Evolutionary conservation across 2,329 filamentous ascomycete species (phyloP).

Genomic region (Talaromyces sp.): DNA sequence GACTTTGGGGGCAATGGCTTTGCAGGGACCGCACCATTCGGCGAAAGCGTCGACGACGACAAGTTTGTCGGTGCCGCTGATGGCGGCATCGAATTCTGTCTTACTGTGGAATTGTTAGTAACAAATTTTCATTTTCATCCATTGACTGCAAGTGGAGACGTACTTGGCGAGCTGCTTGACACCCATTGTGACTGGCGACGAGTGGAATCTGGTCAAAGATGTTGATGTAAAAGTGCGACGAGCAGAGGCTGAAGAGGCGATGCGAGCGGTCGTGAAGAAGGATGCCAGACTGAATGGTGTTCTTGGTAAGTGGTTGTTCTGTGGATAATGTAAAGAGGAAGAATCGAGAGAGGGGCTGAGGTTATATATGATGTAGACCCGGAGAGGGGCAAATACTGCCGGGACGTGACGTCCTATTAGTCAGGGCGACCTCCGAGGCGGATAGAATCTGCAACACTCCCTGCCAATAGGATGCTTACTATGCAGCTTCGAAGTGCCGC

Average conservation of each 20-base stretch:
- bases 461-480: neutral
- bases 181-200: constrained; percentile 45
- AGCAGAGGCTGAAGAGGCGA: neutral
- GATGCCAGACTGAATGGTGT: constrained; percentile 3
- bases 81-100: constrained; percentile 55
- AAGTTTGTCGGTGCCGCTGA: constrained; percentile 48
- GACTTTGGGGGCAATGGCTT: constrained; percentile 76
- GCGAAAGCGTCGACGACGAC: constrained; percentile 84
- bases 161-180: constrained; percentile 45
- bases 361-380: neutral
- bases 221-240: constrained; percentile 29
- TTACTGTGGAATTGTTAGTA: constrained; percentile 45
- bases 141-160: constrained; percentile 25
- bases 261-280: neutral
- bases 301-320: neutral
- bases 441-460: neutral
- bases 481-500: neutral
- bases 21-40: constrained; percentile 93
- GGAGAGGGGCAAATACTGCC: constrained; percentile 2
- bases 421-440: neutral
- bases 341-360: neutral
- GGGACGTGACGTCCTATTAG: constrained; percentile 7
- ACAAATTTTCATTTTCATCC: constrained; percentile 21
- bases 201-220: constrained; percentile 38
- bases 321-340: neutral